Evolutionary conservation across 371 early-diverging fungal species (phyloP), one percentile per base, ranked within the genome.

Genomic region (Apophysomyces variabilis): DNA sequence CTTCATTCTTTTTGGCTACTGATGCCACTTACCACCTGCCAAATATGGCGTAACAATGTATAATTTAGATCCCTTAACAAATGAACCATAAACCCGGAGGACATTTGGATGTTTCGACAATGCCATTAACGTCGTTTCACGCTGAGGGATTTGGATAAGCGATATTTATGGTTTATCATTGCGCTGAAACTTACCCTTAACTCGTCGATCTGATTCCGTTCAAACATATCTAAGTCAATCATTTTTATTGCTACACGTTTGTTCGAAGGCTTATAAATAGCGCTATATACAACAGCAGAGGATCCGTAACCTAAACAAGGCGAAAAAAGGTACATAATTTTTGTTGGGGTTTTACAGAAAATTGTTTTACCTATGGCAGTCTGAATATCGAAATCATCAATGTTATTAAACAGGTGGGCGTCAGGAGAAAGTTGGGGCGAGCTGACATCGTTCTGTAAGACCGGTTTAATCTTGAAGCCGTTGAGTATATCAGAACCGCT

Each of bases 171-270:
- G n/a, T 7, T 45, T 45, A n/a, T 18, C 0, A 2, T 7, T 13
- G 18, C 37, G 7, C 36, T 21, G 32, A 41, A 41, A 21, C 56
- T 64, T 84, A 92, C 91, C 74, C 96, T 71, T 57, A 96, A 86
- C 74, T 95, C 95, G 69, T 95, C 96, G 56, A 96, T 96, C 75
- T 96, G 96, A 75, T 94, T 93, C 16, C 95, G 85, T 70, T 95
- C 95, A 86, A 96, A 96, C 88, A 89, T 85, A 73, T 96, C 96
- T 70, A 96, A 72, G 72, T 96, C 95, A 69, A 96, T 94, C 73
- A 93, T 87, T 71, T 96, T 96, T 45, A 95, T 82, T 35, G 93
- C 93, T 7, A 96, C 92, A 41, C 82, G 74, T 71, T 85, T 86
- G 57, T 87, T 85, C 32, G 83, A 47, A 9, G 94, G 94, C 62